Evolutionary conservation across 352 stramenopile genomes (phyloP), one percentile per base, ranked within the genome.

Genomic region (Globisporangium orthogonon): DNA sequence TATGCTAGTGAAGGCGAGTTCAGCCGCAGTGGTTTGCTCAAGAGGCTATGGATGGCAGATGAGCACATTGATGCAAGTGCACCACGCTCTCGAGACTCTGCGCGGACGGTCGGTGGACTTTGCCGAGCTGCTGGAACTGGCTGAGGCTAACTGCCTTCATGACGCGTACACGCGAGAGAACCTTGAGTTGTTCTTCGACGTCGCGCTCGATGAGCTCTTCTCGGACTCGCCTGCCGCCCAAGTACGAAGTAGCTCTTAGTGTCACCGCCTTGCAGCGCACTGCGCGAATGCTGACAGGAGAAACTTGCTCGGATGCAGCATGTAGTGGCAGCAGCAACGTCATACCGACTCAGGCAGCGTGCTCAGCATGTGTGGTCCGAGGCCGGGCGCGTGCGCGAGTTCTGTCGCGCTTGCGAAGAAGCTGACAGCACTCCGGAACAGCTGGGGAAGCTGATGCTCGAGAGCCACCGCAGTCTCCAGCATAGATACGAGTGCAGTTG

Each of bases 401-500:
- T 93, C 54, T 58, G 51, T 39, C 5, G 44, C 23, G 47, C 71
- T 13, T 78, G 76, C 44, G 35, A 47, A 17, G 35, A 47, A 17
- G 14, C 43, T 52, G 13, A 9, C 17, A 43, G 50, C 41, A 43
- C 0, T 7, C 3, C 23, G 28, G 33, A 13, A 18, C 43, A 33
- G 33, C 31, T 96, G 14, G 86, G 86, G 1, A 55, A 56, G 2
- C 60, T 96, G 15, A 94, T 96, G 86, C 55, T 65, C 41, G 70
- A 55, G 29, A 91, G 76, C 35, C 86, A 96, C 33, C 28, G 23
- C 7, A 89, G 79, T 51, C 94, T 81, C 55, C 69, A 74, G 29
- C 57, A 60, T 31, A 31, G 86, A 14, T 96, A 92, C 59, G 83
- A 94, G 40, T 94, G 83, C 64, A 91, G 78, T 28, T 92, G 81